Evolutionary conservation across 2,329 filamentous ascomycete genomes (phyloP).

Genomic region (Colletotrichum sp.): DNA sequence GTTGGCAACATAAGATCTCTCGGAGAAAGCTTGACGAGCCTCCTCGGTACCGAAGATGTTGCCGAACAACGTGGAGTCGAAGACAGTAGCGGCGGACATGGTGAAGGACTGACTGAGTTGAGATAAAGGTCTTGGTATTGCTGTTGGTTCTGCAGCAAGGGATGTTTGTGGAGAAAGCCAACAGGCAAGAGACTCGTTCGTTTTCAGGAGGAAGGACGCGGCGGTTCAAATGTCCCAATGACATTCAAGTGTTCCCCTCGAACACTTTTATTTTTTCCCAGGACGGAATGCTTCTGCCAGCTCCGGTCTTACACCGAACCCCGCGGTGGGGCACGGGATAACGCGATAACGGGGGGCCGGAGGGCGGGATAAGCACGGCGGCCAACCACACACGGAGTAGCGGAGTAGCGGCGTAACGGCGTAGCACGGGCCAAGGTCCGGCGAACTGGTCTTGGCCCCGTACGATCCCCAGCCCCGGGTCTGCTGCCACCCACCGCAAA

Average conservation of each 20-base stretch:
- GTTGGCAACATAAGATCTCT: constrained; percentile 51
- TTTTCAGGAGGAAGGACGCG: neutral
- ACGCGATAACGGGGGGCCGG: neutral
- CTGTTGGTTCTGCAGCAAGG: neutral
- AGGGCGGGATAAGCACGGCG: neutral
- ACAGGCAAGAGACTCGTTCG: neutral
- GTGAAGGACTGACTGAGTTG: neutral
- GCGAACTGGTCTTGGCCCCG: neutral
- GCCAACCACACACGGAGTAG: neutral
- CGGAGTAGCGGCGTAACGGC: constrained; percentile 8
- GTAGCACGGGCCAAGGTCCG: constrained; percentile 5
- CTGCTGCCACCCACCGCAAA: neutral
- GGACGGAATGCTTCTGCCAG: neutral
- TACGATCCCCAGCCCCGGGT: neutral
- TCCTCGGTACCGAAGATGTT: constrained; percentile 57
- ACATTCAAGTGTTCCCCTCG: neutral
- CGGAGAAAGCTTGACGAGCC: constrained; percentile 54
- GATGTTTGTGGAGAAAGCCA: neutral
- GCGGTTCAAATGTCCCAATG: neutral
- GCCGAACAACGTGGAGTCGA: constrained; percentile 56
- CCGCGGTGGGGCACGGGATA: constrained; percentile 7
- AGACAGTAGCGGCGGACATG: constrained; percentile 30
- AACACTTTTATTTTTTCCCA: neutral
- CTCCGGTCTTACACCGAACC: neutral
- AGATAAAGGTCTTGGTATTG: neutral